Evolutionary conservation across 768 basidiomycete species (phyloP).

Genomic region (Tephrocybe rancida): DNA sequence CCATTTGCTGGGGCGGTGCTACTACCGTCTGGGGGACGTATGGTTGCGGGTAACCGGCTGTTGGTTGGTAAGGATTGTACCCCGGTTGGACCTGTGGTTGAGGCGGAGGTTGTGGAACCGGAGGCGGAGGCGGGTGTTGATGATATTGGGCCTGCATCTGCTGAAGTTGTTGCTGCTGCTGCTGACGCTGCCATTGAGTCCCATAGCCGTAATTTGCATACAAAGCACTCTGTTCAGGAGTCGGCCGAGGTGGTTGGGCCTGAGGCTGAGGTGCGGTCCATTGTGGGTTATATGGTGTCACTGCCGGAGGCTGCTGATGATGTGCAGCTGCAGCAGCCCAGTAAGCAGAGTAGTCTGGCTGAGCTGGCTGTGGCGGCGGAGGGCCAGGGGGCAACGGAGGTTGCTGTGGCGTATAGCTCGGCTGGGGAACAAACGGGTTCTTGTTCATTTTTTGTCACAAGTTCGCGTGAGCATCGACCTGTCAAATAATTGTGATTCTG

Average conservation of each 20-base stretch:
- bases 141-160: conserved; percentile 56
- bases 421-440: conserved; percentile 77
- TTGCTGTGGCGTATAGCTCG: conserved; percentile 69
- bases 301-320: conserved; percentile 46
- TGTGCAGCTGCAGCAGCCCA: conserved; percentile 62
- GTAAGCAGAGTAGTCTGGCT: conserved; percentile 78
- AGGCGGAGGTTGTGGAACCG: conserved; percentile 43
- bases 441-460: conserved; percentile 62
- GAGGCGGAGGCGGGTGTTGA: conserved; percentile 51
- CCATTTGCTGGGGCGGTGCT: conserved; percentile 38
- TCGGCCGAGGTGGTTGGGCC: conserved; percentile 32
- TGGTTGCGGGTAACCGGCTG: conserved; percentile 62
- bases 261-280: conserved; percentile 62
- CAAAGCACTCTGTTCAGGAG: conserved; percentile 79
- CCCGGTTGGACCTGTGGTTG: conserved; percentile 42
- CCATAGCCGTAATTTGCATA: conserved; percentile 95
- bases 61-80: conserved; percentile 79
- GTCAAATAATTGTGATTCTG: background rate
- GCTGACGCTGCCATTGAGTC: conserved; percentile 73
- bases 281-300: conserved; percentile 61
- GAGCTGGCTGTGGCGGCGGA: conserved; percentile 66
- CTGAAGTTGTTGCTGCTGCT: conserved; percentile 46
- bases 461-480: conserved; percentile 23
- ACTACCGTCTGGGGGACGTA: conserved; percentile 63
- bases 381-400: conserved; percentile 83